Evolutionary conservation across 2,329 filamentous ascomycete species (phyloP), one percentile per base, ranked within the genome.

Genomic region (Colletotrichum sp.): DNA sequence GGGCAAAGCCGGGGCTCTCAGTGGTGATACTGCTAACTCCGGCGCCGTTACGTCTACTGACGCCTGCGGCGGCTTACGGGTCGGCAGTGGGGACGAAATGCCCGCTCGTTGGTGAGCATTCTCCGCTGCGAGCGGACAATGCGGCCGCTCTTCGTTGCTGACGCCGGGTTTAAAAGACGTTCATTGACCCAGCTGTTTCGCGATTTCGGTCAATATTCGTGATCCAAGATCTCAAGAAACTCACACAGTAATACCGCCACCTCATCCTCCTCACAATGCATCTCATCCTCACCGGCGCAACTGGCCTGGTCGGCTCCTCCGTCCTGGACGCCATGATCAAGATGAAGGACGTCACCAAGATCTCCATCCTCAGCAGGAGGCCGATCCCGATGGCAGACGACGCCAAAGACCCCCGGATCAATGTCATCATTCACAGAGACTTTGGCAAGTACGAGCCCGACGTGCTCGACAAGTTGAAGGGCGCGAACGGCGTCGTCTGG

Each of bases 401-500:
- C 25, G 82, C 82, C 32, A 87, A 88, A 10, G 90, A 94, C 77
- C 87, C 88, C 1, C 91, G 93, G 76, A 88, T 92, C 74, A 89
- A 90, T 28, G 91, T 95, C 71, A 92, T 95, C 77, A 85, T 93
- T 22, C 93, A 95, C 80, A 87, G 89, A 18, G 92, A 96, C 82
- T 96, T 94, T 80, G 83, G 85, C 15, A 85, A 82, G 2, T 96
- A 95, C 81, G 88, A 90, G 43, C 79, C 88, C 0, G 86, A 87
- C 0, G 78, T 95, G 3, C 86, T 95, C 12, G 77, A 83, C 28
- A 86, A 93, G 80, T 86, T 96, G 1, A 87, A 88, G 68, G 93
- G 91, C 27, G 94, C 94, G 0, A 85, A 89, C 9, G 94, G 92
- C 3, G 94, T 92, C 75, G 92, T 96, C 2, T 96, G 94, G 94